Evolutionary conservation across 495 filamentous ascomycete genomes (phyloP).

Genomic region (Cercophora scortea): DNA sequence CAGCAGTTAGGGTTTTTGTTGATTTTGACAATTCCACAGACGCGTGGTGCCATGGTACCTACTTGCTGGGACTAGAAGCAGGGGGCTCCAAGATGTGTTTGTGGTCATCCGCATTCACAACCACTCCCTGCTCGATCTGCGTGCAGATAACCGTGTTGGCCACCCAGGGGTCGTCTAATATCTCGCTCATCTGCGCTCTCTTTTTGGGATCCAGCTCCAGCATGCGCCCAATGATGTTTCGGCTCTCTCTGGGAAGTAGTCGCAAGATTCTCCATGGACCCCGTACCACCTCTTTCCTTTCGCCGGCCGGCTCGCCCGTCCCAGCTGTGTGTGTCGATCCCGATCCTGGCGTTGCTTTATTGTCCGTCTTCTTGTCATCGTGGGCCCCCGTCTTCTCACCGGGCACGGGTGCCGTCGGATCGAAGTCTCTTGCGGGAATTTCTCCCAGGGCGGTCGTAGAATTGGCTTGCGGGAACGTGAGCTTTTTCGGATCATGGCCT

Average conservation of each 20-base stretch:
- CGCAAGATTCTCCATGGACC: constrained; percentile 92
- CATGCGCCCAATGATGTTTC: constrained; percentile 88
- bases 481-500: constrained; percentile 41
- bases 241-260: constrained; percentile 80
- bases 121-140: constrained; percentile 34
- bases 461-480: constrained; percentile 28
- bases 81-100: constrained; percentile 47
- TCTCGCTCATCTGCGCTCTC: constrained; percentile 75
- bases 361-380: background rate
- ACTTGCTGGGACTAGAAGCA: constrained; percentile 10
- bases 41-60: no score
- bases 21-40: no score
- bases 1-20: no score
- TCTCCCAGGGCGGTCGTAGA: constrained; percentile 29
- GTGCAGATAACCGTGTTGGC: constrained; percentile 54
- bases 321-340: background rate
- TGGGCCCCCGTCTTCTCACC: constrained; percentile 10
- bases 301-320: constrained; percentile 27
- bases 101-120: constrained; percentile 43
- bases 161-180: constrained; percentile 87
- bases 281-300: constrained; percentile 72
- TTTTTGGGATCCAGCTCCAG: constrained; percentile 80
- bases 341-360: constrained; percentile 11
- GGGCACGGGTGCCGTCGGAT: constrained; percentile 17
- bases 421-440: constrained; percentile 27